Evolutionary conservation across 495 filamentous ascomycete species (phyloP), one percentile per base, ranked within the genome.

Genomic region (Schizothecium vesticola): DNA sequence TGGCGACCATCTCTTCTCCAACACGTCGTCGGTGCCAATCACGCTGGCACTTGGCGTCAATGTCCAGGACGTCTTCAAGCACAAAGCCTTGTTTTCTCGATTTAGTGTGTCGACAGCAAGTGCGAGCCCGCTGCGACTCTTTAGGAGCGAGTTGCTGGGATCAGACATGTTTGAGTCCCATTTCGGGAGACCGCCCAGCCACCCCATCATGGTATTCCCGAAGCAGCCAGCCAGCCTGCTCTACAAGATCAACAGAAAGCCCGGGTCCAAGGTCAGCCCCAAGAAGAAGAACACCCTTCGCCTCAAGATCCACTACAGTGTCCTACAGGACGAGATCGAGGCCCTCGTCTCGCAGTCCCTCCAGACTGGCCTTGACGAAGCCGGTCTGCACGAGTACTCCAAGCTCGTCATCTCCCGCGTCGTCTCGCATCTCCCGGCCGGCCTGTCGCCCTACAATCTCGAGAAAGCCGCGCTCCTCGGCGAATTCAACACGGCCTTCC

Each of bases 1-100:
- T 16, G 93, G 92, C 1, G 80, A 77, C 31, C 97, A 95, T 70
- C 80, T 84, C 63, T 97, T 90, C 73, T 85, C 87, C 3, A 84
- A 85, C 60, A 87, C 85, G 24, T 84, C 83, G 12, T 84, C 85
- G n/a, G 80, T 92, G 25, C 85, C 88, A 1, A 89, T 91, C 8
- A 80, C 86, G 21, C 81, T 98, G 12, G 92, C 92, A 0, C 85
- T 99, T 55, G 93, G 93, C 21, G 94, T 99, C 68, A 97, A 98
- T 70, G 94, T 99, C 55, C 93, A 97, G 72, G 96, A 99, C 71
- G 87, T 92, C 51, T 99, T 99, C 84, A 96, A 96, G 76, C 85
- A 91, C 63, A 79, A 88, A 29, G 82, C 88, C 1, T 84, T 98
- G 0, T 95, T 94, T 72, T 97, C 94, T 0, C 88, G 89, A 61